Conservation (phyloP, 2,329 filamentous ascomycete genomes). For the Fusarium sp. region DNA sequence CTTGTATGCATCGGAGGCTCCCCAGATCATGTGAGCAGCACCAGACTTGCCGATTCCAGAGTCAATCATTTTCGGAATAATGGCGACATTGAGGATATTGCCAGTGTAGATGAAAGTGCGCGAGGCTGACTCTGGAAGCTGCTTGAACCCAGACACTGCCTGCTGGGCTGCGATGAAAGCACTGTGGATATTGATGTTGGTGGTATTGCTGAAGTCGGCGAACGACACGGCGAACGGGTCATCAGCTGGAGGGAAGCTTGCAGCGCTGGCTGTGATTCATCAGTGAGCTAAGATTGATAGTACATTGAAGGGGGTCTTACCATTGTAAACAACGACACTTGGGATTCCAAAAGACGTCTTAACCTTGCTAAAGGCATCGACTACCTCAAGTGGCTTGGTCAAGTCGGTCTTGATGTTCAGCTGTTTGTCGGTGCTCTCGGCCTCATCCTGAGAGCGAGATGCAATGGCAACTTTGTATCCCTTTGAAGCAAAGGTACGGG, state of each 20-base stretch:
- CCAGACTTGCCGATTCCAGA: constrained; percentile 59
- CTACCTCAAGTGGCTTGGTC: constrained; percentile 46
- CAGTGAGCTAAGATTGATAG: background rate
- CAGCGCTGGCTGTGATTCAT: constrained; percentile 16
- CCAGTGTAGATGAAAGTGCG: constrained; percentile 62
- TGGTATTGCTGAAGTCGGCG: constrained; percentile 21
- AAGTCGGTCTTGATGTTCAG: constrained; percentile 57
- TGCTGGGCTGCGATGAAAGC: constrained; percentile 34
- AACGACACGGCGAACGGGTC: constrained; percentile 31
- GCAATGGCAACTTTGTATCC: constrained; percentile 48
- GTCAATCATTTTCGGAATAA: constrained; percentile 52
- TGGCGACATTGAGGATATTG: constrained; percentile 55
- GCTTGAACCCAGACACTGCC: constrained; percentile 22
- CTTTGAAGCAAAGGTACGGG: constrained; percentile 41
- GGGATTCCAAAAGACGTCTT: constrained; percentile 38
- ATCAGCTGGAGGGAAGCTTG: constrained; percentile 5
- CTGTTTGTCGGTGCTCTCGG: constrained; percentile 34
- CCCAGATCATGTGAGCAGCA: constrained; percentile 46
- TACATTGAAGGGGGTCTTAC: accelerated
- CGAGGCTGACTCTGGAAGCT: constrained; percentile 49
- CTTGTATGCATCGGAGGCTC: constrained; percentile 53
- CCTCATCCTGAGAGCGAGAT: constrained; percentile 40
- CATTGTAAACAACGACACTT: constrained; percentile 32
- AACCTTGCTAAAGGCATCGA: constrained; percentile 32
- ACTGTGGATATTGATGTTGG: constrained; percentile 24